Percentiles rank a stretch among this genome's conserved stretches.
phyloP scores from a whole-genome alignment of 106 monocot species.

The Allium sativum region DNA sequence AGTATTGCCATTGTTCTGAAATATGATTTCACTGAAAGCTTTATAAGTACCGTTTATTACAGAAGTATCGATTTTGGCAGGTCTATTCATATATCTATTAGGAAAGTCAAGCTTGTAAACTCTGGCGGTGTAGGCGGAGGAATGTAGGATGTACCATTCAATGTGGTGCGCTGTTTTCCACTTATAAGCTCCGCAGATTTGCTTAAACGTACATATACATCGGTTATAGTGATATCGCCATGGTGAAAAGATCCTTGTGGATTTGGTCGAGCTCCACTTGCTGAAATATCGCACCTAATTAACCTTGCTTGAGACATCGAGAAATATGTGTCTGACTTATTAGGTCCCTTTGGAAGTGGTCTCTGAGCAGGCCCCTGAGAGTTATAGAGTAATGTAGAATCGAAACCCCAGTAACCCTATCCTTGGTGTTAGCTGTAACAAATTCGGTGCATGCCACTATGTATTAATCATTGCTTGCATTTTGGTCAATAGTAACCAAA shows the following conservation, averaged over 20 bases:
- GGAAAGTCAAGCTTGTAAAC: conserved; percentile 96
- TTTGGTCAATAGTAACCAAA: conserved; percentile 95
- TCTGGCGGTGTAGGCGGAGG: conserved; percentile 74
- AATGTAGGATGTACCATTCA: conserved; percentile 94
- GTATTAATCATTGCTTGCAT: conserved; percentile 77
- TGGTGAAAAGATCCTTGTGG: conserved; percentile 95
- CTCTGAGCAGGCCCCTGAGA: conserved; percentile 77
- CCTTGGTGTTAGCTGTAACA: conserved; percentile 28
- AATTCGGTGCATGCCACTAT: conserved; percentile 81
- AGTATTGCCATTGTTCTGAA: conserved; percentile 80
- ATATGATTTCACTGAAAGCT: conserved; percentile 86
- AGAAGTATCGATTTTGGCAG: conserved; percentile 80
- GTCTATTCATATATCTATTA: conserved; percentile 69
- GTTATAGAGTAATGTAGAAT: conserved; percentile 90
- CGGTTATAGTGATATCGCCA: conserved; percentile 84
- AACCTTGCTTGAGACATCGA: conserved; percentile 95
- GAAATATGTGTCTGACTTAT: conserved; percentile 57
- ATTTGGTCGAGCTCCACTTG: conserved; percentile 92
- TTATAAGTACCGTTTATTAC: conserved; percentile 88
- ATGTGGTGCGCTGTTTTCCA: conserved; percentile 51
- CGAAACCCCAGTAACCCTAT: conserved; percentile 72
- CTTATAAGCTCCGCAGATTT: conserved; percentile 56
- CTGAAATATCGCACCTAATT: conserved; percentile 94
- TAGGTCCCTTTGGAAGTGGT: conserved; percentile 81
- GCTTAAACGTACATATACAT: conserved; percentile 69